Percentiles rank a stretch among this genome's conserved stretches.
Conservation (phyloP, 2,329 filamentous ascomycete species). For the Moelleriella libera region DNA sequence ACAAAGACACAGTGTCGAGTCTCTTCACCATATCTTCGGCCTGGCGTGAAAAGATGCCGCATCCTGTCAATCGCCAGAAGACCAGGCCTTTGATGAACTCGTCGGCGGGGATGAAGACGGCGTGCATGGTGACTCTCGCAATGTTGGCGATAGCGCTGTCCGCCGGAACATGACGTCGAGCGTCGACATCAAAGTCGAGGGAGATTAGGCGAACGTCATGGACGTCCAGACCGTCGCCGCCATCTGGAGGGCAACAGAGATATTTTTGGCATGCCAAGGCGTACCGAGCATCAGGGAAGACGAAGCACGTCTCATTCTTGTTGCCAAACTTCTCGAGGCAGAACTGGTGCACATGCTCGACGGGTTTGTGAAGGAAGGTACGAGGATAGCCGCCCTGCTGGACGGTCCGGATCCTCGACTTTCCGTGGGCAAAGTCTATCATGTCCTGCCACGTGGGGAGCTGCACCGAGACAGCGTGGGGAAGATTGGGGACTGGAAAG, state of each 20-base stretch:
- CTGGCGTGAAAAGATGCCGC: not conserved
- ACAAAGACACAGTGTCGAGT: not conserved
- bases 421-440: not conserved
- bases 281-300: not conserved
- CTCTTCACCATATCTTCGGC: not conserved
- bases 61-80: not conserved
- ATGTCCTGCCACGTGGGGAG: not conserved
- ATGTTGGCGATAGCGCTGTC: not conserved
- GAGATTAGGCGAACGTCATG: not conserved
- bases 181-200: not conserved
- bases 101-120: not conserved
- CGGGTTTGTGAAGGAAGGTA: not conserved
- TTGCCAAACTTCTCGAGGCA: not conserved
- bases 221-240: not conserved
- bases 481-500: not conserved
- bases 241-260: not conserved
- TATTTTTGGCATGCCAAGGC: not conserved
- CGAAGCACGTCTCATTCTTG: not conserved
- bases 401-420: not conserved
- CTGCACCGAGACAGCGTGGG: not conserved
- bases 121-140: not conserved
- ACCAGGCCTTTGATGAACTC: not conserved
- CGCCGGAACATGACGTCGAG: not conserved
- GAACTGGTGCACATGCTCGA: not conserved
- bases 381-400: not conserved